These are phyloP conservation scores for Xylaria sp. DNA, from an alignment of 2,329 filamentous ascomycete genomes.

Conservation along the genomic window DNA sequence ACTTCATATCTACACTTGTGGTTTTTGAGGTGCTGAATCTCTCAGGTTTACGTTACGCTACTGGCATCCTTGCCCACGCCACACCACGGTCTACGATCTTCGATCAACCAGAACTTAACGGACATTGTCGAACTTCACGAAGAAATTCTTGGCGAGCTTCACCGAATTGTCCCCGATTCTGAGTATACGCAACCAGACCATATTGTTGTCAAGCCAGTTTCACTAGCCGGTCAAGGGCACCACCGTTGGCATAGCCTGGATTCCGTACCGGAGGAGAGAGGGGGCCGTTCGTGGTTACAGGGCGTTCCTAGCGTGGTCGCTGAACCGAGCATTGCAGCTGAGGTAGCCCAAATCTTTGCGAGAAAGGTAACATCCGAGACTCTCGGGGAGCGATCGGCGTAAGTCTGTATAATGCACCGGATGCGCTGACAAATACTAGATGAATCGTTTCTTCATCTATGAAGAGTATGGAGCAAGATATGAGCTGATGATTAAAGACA, in stretches of 20 bases:
- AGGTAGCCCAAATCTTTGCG: conserved; percentile 56
- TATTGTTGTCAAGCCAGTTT: conserved; percentile 21
- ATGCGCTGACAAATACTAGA: conserved; percentile 42
- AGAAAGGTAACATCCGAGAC: conserved; percentile 44
- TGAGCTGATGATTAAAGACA: conserved; percentile 74
- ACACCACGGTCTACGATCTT: conserved; percentile 59
- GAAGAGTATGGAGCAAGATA: conserved; percentile 90
- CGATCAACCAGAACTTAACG: conserved; percentile 72
- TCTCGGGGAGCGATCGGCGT: neutral
- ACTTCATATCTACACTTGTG: neutral
- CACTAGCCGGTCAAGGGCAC: conserved; percentile 31
- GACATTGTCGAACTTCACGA: conserved; percentile 82
- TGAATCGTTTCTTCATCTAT: conserved; percentile 78
- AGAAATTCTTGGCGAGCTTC: conserved; percentile 69
- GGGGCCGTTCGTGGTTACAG: conserved; percentile 39
- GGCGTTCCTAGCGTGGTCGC: conserved; percentile 48
- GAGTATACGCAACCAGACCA: conserved; percentile 49
- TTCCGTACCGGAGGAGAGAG: conserved; percentile 39
- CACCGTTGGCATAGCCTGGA: conserved; percentile 46
- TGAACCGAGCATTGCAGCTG: conserved; percentile 54
- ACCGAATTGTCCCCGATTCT: conserved; percentile 63
- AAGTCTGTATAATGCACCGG: conserved; percentile 6
- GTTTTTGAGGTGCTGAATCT: conserved; percentile 17
- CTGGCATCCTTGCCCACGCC: conserved; percentile 64
- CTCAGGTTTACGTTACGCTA: conserved; percentile 67